Evolutionary conservation across 352 stramenopile genomes (phyloP).

Genomic region (Phytophthora ohioensis): DNA sequence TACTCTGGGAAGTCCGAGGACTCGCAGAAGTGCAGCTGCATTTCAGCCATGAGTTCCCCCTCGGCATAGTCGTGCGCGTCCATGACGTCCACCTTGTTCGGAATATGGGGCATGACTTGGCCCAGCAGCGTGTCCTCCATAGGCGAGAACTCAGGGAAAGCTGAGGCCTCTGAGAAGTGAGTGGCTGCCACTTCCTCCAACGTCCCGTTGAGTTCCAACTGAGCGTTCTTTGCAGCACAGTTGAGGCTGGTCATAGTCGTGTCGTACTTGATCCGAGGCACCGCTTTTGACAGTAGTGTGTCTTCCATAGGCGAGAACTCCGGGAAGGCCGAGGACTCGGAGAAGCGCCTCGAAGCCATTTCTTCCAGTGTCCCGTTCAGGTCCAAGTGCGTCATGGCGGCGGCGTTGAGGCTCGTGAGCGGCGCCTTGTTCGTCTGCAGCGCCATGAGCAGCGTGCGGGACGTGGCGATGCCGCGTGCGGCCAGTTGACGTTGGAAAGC

Average conservation of each 20-base stretch:
- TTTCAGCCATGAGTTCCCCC: slow-evolving; percentile 48
- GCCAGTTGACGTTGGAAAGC: slow-evolving; percentile 21
- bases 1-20: slow-evolving; percentile 75
- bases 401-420: slow-evolving; percentile 42
- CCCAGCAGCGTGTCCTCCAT: slow-evolving; percentile 61
- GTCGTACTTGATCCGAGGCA: slow-evolving; percentile 23
- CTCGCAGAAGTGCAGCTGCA: slow-evolving; percentile 60
- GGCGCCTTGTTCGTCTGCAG: slow-evolving; percentile 18
- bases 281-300: slow-evolving; percentile 45
- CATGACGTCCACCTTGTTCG: slow-evolving; percentile 12
- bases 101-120: slow-evolving; percentile 35
- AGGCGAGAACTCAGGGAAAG: slow-evolving; percentile 71
- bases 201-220: slow-evolving; percentile 11
- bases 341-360: slow-evolving; percentile 57
- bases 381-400: slow-evolving; percentile 32
- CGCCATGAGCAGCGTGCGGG: slow-evolving; percentile 15
- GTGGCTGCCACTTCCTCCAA: slow-evolving; percentile 60
- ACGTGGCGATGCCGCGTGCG: slow-evolving; percentile 17
- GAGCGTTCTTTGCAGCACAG: slow-evolving; percentile 27
- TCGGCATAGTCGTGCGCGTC: slow-evolving; percentile 45
- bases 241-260: slow-evolving; percentile 23
- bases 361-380: slow-evolving; percentile 57
- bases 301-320: slow-evolving; percentile 69
- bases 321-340: slow-evolving; percentile 67
- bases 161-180: slow-evolving; percentile 70